Evolutionary conservation across 2,329 filamentous ascomycete genomes (phyloP).

Genomic region (Colletotrichum incanum): DNA sequence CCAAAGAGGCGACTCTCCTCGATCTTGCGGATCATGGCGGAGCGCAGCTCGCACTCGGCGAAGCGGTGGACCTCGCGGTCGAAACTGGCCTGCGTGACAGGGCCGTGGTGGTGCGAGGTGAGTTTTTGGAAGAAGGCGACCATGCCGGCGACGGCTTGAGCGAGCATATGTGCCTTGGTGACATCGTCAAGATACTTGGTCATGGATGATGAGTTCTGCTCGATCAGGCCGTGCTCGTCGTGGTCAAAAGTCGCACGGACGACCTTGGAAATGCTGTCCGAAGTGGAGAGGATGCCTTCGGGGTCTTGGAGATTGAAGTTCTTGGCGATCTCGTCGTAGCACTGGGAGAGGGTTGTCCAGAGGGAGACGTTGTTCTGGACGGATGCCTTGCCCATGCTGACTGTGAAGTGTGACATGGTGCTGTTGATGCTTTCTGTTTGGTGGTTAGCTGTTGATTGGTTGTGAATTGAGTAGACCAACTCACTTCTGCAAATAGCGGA

Average conservation of each 20-base stretch:
- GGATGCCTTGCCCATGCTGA: slow-evolving; percentile 41
- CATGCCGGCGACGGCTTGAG: slow-evolving; percentile 55
- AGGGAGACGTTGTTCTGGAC: slow-evolving; percentile 41
- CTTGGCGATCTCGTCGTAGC: slow-evolving; percentile 35
- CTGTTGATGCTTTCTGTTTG: slow-evolving; percentile 40
- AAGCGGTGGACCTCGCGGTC: slow-evolving; percentile 51
- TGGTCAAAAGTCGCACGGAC: slow-evolving; percentile 54
- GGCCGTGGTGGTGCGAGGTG: slow-evolving; percentile 28
- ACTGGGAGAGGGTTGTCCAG: slow-evolving; percentile 43
- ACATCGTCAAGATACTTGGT: slow-evolving; percentile 51
- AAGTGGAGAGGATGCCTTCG: slow-evolving; percentile 47
- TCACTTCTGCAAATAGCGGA: slow-evolving; percentile 34
- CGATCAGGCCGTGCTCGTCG: slow-evolving; percentile 52
- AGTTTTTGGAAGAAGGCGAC: slow-evolving; percentile 51
- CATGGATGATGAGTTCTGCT: slow-evolving; percentile 48
- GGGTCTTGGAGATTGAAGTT: slow-evolving; percentile 41
- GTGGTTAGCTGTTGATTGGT: background rate
- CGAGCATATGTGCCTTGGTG: slow-evolving; percentile 53
- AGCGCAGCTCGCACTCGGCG: slow-evolving; percentile 49
- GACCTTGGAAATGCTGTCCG: slow-evolving; percentile 45
- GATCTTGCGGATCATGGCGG: slow-evolving; percentile 50
- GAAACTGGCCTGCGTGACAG: slow-evolving; percentile 46
- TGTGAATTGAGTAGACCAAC: background rate
- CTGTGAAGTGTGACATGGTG: slow-evolving; percentile 42
- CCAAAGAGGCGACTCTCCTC: slow-evolving; percentile 51